Percentiles rank a stretch among this genome's conserved stretches.
phyloP scores from a whole-genome alignment of 495 filamentous ascomycete species.

The Neurospora hispaniola region DNA sequence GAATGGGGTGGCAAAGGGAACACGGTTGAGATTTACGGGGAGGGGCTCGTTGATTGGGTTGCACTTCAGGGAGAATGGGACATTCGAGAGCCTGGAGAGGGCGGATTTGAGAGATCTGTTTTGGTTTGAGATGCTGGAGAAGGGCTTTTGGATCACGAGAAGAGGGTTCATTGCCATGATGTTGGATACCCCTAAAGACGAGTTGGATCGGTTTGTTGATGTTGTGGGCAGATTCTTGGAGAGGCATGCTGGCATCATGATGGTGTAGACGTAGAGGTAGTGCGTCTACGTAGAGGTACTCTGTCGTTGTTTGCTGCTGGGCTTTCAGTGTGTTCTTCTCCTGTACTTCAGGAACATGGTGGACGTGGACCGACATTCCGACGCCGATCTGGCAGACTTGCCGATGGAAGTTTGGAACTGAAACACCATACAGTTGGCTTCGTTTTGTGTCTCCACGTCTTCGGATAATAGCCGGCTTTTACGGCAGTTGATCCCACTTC shows the following conservation, averaged over 20 bases:
- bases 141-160: constrained; percentile 37
- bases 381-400: neutral
- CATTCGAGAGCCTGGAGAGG: constrained; percentile 19
- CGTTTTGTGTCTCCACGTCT: neutral
- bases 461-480: neutral
- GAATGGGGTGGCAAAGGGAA: constrained; percentile 21
- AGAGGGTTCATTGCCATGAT: constrained; percentile 34
- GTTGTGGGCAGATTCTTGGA: constrained; percentile 18
- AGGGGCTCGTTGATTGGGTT: constrained; percentile 34
- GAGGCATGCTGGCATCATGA: constrained; percentile 14
- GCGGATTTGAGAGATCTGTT: constrained; percentile 32
- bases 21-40: constrained; percentile 30
- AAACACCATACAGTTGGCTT: neutral
- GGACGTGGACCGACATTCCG: neutral
- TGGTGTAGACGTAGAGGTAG: neutral
- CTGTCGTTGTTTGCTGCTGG: neutral
- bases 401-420: neutral
- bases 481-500: neutral
- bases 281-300: neutral
- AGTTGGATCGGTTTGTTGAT: constrained; percentile 32
- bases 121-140: constrained; percentile 39
- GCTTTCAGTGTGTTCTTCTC: neutral
- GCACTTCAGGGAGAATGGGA: constrained; percentile 24
- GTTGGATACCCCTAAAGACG: constrained; percentile 27
- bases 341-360: neutral